phyloP scores from a whole-genome alignment of 768 basidiomycete species.

The Podaxis pistillaris region DNA sequence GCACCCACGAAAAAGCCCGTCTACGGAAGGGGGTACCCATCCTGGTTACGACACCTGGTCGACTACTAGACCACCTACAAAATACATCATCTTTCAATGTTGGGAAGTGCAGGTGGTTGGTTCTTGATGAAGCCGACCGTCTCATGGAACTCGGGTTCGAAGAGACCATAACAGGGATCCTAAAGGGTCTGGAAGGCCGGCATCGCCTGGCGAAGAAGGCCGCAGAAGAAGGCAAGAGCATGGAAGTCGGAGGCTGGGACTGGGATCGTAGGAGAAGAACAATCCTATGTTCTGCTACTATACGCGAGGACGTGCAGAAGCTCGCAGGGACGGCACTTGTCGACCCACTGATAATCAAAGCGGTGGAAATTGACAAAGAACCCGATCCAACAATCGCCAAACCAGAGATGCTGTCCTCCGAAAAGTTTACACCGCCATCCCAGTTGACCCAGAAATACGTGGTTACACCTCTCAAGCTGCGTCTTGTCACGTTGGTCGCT shows the following conservation, averaged over 20 bases:
- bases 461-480: slow-evolving; percentile 86
- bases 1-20: slow-evolving; percentile 93
- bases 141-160: slow-evolving; percentile 99
- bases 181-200: slow-evolving; percentile 84
- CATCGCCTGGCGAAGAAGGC: slow-evolving; percentile 71
- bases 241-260: slow-evolving; percentile 83
- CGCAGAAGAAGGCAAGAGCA: slow-evolving; percentile 59
- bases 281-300: slow-evolving; percentile 94
- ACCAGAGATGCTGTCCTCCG: slow-evolving; percentile 13
- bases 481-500: slow-evolving; percentile 89
- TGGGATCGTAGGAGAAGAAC: slow-evolving; percentile 79
- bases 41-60: slow-evolving; percentile 92
- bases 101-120: slow-evolving; percentile 92
- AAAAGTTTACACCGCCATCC: slow-evolving; percentile 82
- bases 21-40: slow-evolving; percentile 94
- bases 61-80: slow-evolving; percentile 93
- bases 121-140: slow-evolving; percentile 96
- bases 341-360: slow-evolving; percentile 83
- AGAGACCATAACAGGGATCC: slow-evolving; percentile 88
- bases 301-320: slow-evolving; percentile 92
- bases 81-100: slow-evolving; percentile 92
- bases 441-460: slow-evolving; percentile 92
- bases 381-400: slow-evolving; percentile 12
- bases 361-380: slow-evolving; percentile 49
- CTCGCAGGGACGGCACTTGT: slow-evolving; percentile 80